Percentiles rank a stretch among this genome's conserved stretches.
Conservation (phyloP, 225 moss, liverwort and hornwort species). For the Neckera pumila region DNA sequence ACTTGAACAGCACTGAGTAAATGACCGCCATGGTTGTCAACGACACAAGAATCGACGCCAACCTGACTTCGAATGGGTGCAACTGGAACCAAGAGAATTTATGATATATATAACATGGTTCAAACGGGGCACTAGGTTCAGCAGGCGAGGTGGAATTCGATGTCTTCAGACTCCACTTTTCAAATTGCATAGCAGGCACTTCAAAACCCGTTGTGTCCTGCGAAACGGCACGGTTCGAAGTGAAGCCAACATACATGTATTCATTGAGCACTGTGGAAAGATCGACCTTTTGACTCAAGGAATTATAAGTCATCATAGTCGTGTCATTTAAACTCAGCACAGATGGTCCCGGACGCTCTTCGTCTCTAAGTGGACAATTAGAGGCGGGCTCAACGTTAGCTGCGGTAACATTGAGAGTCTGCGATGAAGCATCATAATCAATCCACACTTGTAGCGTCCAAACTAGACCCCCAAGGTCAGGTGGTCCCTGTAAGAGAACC, state of each 20-base stretch:
- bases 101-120: neutral
- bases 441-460: neutral
- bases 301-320: neutral
- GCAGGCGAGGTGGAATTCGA: neutral
- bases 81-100: too few species aligned
- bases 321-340: neutral
- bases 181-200: rapidly evolving
- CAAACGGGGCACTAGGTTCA: neutral
- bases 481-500: neutral
- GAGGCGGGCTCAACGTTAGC: rapidly evolving
- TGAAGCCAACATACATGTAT: neutral
- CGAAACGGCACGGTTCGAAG: neutral
- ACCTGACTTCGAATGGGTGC: neutral
- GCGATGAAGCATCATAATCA: neutral
- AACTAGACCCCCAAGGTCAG: rapidly evolving
- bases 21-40: neutral
- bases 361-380: neutral
- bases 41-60: neutral
- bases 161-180: neutral
- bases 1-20: neutral
- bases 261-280: neutral
- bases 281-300: neutral
- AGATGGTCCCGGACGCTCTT: neutral
- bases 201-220: rapidly evolving
- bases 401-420: neutral